A percentile compares a stretch with the other conserved stretches of the same genome.
These are phyloP conservation scores for Prunus campanulata DNA, from an alignment of 306 rosid species.

Conservation along the genomic window DNA sequence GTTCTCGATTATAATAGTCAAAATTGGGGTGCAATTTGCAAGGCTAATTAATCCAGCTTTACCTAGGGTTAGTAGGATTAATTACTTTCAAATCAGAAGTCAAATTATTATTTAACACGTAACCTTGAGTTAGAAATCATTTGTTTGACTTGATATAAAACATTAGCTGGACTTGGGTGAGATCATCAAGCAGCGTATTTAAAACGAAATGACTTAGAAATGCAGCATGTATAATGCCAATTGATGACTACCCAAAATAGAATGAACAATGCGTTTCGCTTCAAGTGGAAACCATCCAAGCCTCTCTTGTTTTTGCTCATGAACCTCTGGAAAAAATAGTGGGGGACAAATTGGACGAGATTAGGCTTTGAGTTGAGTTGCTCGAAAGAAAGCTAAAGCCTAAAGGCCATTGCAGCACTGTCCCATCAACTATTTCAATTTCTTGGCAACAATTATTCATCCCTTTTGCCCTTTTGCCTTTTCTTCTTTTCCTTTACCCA, in stretches of 20 bases:
- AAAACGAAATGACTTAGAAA: background rate
- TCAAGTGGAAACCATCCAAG: background rate
- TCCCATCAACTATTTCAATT: background rate
- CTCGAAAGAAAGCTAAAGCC: slow-evolving; percentile 8
- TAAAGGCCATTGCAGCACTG: background rate
- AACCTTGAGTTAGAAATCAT: background rate
- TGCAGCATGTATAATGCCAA: slow-evolving; percentile 2
- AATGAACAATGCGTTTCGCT: background rate
- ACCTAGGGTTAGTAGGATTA: background rate
- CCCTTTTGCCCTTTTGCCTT: background rate
- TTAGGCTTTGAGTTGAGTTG: background rate
- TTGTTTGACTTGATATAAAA: no score
- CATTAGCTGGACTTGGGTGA: no score
- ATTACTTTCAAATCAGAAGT: background rate
- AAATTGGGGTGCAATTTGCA: background rate
- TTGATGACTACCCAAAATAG: background rate
- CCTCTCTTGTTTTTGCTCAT: background rate
- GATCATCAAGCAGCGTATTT: no score
- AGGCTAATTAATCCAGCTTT: background rate
- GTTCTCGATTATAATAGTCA: background rate
- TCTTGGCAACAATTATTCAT: slow-evolving; percentile 10
- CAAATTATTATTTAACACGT: background rate
- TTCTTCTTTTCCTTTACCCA: background rate
- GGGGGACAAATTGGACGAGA: slow-evolving; percentile 1
- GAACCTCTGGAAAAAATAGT: background rate